Evolutionary conservation across 208 protist species (phyloP).

Genomic region (Trypanosoma platydactyli): DNA sequence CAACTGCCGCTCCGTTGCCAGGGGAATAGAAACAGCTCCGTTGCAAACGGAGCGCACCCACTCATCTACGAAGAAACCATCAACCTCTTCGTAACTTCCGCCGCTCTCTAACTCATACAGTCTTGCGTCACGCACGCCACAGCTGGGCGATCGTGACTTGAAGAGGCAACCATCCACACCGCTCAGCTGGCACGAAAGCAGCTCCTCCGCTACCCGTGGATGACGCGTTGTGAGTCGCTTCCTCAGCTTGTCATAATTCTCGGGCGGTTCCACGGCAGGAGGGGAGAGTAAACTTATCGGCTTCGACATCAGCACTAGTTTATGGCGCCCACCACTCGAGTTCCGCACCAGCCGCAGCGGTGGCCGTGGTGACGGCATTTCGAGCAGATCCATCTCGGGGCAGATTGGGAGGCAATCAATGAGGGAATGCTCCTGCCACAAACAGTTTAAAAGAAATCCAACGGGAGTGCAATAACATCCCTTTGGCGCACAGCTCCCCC

Average conservation of each 20-base stretch:
- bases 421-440: slow-evolving; percentile 33
- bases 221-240: slow-evolving; percentile 4
- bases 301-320: background rate
- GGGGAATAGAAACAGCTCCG: slow-evolving; percentile 3
- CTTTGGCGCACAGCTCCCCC: slow-evolving; percentile 1
- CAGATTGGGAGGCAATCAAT: slow-evolving; percentile 63
- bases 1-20: slow-evolving; percentile 33
- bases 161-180: slow-evolving; percentile 66
- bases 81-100: slow-evolving; percentile 29
- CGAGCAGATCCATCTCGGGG: slow-evolving; percentile 76
- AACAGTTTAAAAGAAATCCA: slow-evolving; percentile 44
- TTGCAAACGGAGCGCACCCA: slow-evolving; percentile 31
- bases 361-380: slow-evolving; percentile 50
- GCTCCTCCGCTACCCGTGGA: slow-evolving; percentile 19
- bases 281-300: background rate
- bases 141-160: slow-evolving; percentile 81
- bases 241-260: background rate
- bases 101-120: slow-evolving; percentile 34
- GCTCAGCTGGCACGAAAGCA: background rate
- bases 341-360: slow-evolving; percentile 47
- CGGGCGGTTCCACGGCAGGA: background rate
- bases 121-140: slow-evolving; percentile 72
- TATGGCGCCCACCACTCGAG: background rate
- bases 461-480: slow-evolving; percentile 26
- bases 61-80: slow-evolving; percentile 68